phyloP scores from a whole-genome alignment of 2,329 filamentous ascomycete species.

The Fusarium duplospermum region DNA sequence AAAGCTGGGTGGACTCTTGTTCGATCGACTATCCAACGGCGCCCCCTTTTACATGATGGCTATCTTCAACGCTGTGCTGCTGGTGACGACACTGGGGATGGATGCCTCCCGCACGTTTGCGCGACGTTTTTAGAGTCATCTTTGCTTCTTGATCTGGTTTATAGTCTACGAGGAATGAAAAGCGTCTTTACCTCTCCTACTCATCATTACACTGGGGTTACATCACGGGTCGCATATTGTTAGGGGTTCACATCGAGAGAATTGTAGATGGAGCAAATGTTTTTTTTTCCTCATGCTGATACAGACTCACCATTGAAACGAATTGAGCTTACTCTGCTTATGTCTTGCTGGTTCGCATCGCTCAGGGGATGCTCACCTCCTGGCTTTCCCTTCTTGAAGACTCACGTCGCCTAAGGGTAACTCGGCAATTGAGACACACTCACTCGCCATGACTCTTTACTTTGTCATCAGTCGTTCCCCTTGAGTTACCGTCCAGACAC shows the following conservation, averaged over 20 bases:
- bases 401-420: background rate
- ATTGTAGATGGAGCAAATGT: background rate
- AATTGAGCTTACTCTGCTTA: background rate
- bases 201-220: background rate
- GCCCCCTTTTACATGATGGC: slow-evolving; percentile 97
- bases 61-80: slow-evolving; percentile 80
- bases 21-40: slow-evolving; percentile 78
- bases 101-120: slow-evolving; percentile 58
- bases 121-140: slow-evolving; percentile 19
- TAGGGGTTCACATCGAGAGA: background rate
- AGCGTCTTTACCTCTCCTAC: slow-evolving; percentile 6
- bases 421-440: background rate
- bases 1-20: slow-evolving; percentile 88
- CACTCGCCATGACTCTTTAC: background rate
- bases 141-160: background rate
- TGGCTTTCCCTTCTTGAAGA: background rate
- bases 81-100: slow-evolving; percentile 66
- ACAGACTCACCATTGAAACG: background rate
- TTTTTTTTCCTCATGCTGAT: background rate
- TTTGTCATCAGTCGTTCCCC: background rate
- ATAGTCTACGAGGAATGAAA: slow-evolving; percentile 28
- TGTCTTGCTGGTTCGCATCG: background rate
- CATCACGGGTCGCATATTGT: background rate
- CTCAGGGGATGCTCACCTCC: background rate
- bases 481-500: background rate